Conservation (phyloP, 148 eudicot genomes). For the Pharnaceum exiguum region DNA sequence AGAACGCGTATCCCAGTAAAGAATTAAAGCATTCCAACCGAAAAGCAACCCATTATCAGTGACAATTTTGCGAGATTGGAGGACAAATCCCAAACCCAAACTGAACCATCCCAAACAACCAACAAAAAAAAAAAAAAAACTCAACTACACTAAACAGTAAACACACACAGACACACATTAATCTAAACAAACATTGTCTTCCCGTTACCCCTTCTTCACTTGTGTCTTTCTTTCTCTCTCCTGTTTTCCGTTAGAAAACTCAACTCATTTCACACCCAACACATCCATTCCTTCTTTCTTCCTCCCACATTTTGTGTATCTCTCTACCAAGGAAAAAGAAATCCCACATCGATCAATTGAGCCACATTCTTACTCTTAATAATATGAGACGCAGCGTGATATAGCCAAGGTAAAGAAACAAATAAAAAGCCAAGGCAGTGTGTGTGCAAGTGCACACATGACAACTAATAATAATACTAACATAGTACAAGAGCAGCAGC, state of each 20-base stretch:
- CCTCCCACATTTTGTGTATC: background rate
- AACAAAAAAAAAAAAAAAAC: constrained; percentile 1
- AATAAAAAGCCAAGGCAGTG: too few relatives aligned
- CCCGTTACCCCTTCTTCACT: constrained; percentile 15
- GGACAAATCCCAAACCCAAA: background rate
- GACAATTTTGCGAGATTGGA: constrained; percentile 17
- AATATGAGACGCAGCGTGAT: too few relatives aligned
- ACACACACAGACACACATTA: background rate
- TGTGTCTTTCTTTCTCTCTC: constrained; percentile 7
- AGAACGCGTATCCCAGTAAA: constrained; percentile 15
- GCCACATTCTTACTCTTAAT: too few relatives aligned
- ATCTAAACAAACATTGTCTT: constrained; percentile 10
- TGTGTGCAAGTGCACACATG: too few relatives aligned
- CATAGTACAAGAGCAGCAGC: constrained; percentile 50
- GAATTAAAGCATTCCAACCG: constrained; percentile 33
- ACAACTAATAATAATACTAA: too few relatives aligned
- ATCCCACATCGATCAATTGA: constrained; percentile 42
- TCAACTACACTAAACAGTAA: constrained; percentile 2
- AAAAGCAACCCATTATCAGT: constrained; percentile 25
- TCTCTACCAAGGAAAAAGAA: constrained; percentile 16
- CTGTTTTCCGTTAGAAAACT: background rate
- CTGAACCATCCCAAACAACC: background rate
- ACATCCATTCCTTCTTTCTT: background rate
- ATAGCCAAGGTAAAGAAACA: too few relatives aligned
- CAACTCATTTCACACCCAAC: background rate